Evolutionary conservation across 305 asterid genomes (phyloP), one percentile per base, ranked within the genome.

Genomic region (Solanum hybrid): DNA sequence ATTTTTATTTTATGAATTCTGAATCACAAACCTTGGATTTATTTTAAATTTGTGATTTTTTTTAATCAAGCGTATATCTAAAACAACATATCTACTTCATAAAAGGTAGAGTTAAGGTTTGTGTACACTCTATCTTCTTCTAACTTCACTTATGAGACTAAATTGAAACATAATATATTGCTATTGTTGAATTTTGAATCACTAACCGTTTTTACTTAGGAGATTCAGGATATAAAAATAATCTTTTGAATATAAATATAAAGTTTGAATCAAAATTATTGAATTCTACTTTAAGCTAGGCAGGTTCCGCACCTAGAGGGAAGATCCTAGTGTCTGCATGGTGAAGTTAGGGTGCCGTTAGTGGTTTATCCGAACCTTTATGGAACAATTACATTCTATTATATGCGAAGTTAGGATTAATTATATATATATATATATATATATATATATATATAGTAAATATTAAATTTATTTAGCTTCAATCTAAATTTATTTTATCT

Each of bases 271-370:
- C 12, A 31, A 75, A 75, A 16, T 31, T 75, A 31, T 73, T 73
- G 35, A 73, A 73, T 73, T 73, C 22, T 26, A 12, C 34, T 5
- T 69, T 28, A 3, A 39, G 35, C 35, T 10, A 69, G 1, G 22
- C 9, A 28, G 0, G 9, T 6, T 26, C 8, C 0, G 0, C 0
- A 71, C 20, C 18, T 11, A 11, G 34, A 71, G 24, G 20, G 33
- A 2, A 5, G 77, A 71, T 71, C 20, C 0, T 12, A 26, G 29
- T 26, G 18, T 26, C 5, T 13, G 78, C 78, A 28, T 73, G 35
- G 22, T 26, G 35, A 26, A 71, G 34, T 26, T 71, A 2, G 78
- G 20, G 18, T 26, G 18, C 10, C 10, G 10, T 18, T 0, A 57
- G 0, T 0, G 9, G 35, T 71, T 71, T 29, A 71, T 26, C 2